Base-by-base conservation (phyloP, 768 basidiomycete species). In the Lactarius indigo region DNA sequence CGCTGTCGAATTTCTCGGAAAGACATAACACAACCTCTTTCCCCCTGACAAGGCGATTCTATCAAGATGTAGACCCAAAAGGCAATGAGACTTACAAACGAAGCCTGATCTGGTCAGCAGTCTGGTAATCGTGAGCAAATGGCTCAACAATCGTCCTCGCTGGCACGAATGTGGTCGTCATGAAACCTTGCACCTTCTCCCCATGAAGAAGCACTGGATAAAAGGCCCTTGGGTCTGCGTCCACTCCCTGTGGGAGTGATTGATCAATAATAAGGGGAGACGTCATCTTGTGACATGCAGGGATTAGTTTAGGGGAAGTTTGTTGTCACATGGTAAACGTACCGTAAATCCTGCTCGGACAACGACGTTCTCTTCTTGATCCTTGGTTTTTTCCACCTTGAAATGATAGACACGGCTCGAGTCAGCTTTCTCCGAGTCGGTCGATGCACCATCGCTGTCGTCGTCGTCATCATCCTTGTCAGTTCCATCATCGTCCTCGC, bases 311-410 rank as follows among this genome's bases (percentile, higher is more conserved):
- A 37, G 50, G 20, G 5, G n/a, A n/a, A 28, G 47, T 7, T 2
- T 10, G 17, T 4, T 1, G 5, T 1, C 2, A 1, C 1, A 1
- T n/a, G 8, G 31, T 20, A 4, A 50, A 15, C 56, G 76, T 70
- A 85, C 86, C 69, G 71, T 75, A 68, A 86, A 85, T 0, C 85
- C 85, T 1, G 75, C 73, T 23, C 76, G 76, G 8, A 75, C 73
- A 2, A 72, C 70, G 4, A 85, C 83, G 4, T 78, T 76, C 70
- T 86, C 86, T 59, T 83, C 84, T 69, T 86, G 83, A 55, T 86
- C 84, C 23, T 79, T 79, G 3, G 82, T 85, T 72, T 87, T 84
- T 0, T 78, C 74, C 1, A 87, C 86, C 60, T 83, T 80, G 59
- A 85, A 87, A 0, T 78, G 79, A 69, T 82, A 84, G 64, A 87